These are phyloP conservation scores for Berberis vulgaris DNA, from an alignment of 164 flowering plant genomes.

Conservation along the genomic window DNA sequence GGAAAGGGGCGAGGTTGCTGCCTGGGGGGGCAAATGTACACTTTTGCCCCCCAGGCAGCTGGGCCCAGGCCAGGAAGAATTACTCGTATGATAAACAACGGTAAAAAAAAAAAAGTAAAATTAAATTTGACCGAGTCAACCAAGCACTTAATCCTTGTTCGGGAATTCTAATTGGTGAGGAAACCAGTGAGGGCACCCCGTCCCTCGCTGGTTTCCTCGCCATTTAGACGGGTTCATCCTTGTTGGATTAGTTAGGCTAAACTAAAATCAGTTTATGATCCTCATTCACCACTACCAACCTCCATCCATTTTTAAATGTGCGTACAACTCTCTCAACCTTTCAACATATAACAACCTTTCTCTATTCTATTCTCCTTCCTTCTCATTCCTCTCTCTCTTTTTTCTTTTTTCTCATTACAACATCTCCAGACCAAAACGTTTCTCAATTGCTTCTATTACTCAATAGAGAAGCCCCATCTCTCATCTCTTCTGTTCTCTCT, in stretches of 20 bases:
- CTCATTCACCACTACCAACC: conserved; percentile 1
- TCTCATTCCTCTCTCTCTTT: background rate
- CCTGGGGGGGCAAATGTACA: no score
- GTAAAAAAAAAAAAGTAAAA: no score
- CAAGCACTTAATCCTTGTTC: background rate
- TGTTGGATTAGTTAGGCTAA: no score
- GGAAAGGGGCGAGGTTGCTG: no score
- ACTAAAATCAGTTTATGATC: conserved; percentile 3
- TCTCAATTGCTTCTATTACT: background rate
- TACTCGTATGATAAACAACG: no score
- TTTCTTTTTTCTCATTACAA: background rate
- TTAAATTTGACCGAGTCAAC: conserved; percentile 6
- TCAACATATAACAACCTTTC: conserved; percentile 3
- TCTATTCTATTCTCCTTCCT: background rate
- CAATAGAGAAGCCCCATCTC: background rate
- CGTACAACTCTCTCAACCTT: conserved; percentile 7
- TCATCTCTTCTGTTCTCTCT: background rate
- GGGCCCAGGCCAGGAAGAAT: no score
- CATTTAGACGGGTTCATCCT: no score
- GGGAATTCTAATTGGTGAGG: background rate
- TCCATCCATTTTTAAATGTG: conserved; percentile 4
- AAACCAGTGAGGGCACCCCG: no score
- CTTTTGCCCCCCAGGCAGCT: no score
- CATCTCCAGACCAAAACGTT: background rate
- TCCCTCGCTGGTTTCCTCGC: no score